These are phyloP conservation scores for Debaryomyces subglobosus DNA, from an alignment of 1,139 yeast genomes.

Conservation along the genomic window DNA sequence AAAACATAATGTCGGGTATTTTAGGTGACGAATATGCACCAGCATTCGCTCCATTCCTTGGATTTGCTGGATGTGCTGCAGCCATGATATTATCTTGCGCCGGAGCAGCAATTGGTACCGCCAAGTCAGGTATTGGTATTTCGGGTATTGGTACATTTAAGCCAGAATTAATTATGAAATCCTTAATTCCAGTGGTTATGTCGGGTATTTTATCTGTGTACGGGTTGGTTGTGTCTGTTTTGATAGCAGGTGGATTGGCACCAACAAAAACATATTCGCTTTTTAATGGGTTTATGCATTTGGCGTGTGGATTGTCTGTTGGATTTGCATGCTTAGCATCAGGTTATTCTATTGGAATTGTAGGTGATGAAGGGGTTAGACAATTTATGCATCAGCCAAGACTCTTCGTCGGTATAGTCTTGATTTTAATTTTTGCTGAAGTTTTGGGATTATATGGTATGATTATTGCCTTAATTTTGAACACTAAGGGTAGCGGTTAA, in stretches of 20 bases:
- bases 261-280: slow-evolving; percentile 79
- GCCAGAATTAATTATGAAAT: slow-evolving; percentile 82
- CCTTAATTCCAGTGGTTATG: slow-evolving; percentile 94
- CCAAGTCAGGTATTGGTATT: slow-evolving; percentile 98
- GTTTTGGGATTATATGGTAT: slow-evolving; percentile 97
- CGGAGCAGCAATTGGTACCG: slow-evolving; percentile 98
- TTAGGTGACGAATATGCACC: slow-evolving; percentile 68
- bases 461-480: slow-evolving; percentile 86
- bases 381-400: slow-evolving; percentile 96
- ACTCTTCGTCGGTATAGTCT: slow-evolving; percentile 95
- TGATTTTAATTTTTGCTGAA: slow-evolving; percentile 97
- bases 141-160: slow-evolving; percentile 85
- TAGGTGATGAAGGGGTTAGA: slow-evolving; percentile 98
- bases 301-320: slow-evolving; percentile 93
- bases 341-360: slow-evolving; percentile 97
- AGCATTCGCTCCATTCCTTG: slow-evolving; percentile 90
- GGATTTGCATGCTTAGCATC: slow-evolving; percentile 98
- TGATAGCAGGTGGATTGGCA: slow-evolving; percentile 89
- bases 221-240: slow-evolving; percentile 93
- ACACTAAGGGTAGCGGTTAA: slow-evolving; percentile 79
- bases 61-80: slow-evolving; percentile 92
- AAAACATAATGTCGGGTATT: slow-evolving; percentile 31
- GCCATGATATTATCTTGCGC: slow-evolving; percentile 89
- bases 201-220: slow-evolving; percentile 96
- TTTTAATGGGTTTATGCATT: slow-evolving; percentile 95